Conservation (phyloP, 2,329 filamentous ascomycete species). For the Uncinocarpus reesii region DNA sequence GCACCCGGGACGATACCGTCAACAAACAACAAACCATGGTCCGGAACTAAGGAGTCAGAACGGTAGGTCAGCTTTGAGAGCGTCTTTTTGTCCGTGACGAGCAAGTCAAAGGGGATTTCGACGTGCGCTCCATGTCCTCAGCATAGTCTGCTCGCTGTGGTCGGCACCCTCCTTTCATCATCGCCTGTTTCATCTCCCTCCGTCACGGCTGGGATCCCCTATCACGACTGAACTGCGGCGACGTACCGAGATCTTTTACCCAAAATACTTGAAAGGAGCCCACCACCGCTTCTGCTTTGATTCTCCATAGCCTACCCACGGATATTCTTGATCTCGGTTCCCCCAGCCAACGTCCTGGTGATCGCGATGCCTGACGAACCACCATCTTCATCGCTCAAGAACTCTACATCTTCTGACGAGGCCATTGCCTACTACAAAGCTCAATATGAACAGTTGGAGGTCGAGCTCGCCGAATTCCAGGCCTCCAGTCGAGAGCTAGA, state of each 20-base stretch:
- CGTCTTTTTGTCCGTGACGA: neutral
- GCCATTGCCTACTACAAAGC: slow-evolving; percentile 89
- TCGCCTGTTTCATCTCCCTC: slow-evolving; percentile 10
- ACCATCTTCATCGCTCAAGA: slow-evolving; percentile 29
- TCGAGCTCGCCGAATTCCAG: slow-evolving; percentile 87
- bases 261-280: neutral
- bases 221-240: neutral
- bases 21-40: slow-evolving; percentile 1
- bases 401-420: slow-evolving; percentile 48
- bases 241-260: neutral
- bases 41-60: neutral
- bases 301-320: neutral
- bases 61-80: slow-evolving; percentile 5
- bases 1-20: neutral
- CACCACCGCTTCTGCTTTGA: neutral
- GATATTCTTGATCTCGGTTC: neutral
- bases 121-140: neutral
- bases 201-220: slow-evolving; percentile 1
- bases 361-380: slow-evolving; percentile 14
- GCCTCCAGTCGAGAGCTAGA: slow-evolving; percentile 89
- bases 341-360: slow-evolving; percentile 21
- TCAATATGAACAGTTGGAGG: slow-evolving; percentile 86
- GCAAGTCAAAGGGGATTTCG: neutral
- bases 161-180: slow-evolving; percentile 6
- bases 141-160: slow-evolving; percentile 2